Conservation (phyloP, 148 eudicot species). For the Silene latifolia region DNA sequence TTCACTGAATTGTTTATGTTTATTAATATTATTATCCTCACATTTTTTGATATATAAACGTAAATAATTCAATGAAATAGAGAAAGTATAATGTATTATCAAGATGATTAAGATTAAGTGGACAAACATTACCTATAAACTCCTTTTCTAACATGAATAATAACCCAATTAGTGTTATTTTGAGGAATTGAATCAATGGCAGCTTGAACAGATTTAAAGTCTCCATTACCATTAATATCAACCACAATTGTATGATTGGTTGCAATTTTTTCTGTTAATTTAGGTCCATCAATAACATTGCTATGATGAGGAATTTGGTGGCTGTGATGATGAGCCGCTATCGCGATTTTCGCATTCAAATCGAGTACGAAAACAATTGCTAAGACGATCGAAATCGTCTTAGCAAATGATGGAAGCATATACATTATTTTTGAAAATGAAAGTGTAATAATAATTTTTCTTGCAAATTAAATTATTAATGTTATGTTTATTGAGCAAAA, state of each 20-base stretch:
- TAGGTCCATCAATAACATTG: slow-evolving; percentile 34
- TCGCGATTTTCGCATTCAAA: slow-evolving; percentile 22
- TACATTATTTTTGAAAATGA: slow-evolving; percentile 16
- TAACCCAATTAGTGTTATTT: slow-evolving; percentile 67
- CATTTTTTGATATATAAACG: too few relatives aligned
- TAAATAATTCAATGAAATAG: too few relatives aligned
- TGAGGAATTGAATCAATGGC: slow-evolving; percentile 74
- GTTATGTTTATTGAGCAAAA: slow-evolving; percentile 4
- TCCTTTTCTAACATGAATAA: slow-evolving; percentile 70
- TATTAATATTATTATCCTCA: too few relatives aligned
- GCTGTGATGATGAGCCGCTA: slow-evolving; percentile 14
- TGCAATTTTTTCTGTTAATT: slow-evolving; percentile 39
- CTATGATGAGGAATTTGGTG: slow-evolving; percentile 10
- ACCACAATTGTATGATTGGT: slow-evolving; percentile 50
- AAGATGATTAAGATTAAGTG: too few relatives aligned
- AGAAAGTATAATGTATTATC: too few relatives aligned
- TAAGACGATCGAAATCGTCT: slow-evolving; percentile 20
- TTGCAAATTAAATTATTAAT: background rate
- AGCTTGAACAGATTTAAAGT: slow-evolving; percentile 65
- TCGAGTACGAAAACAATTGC: slow-evolving; percentile 11
- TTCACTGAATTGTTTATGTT: too few relatives aligned
- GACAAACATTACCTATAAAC: slow-evolving; percentile 37
- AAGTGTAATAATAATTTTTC: background rate
- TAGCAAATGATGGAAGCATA: slow-evolving; percentile 10
- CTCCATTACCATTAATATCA: slow-evolving; percentile 58